These are phyloP conservation scores for Epichloe brachyelytri DNA, from an alignment of 2,329 filamentous ascomycete genomes.

Conservation along the genomic window DNA sequence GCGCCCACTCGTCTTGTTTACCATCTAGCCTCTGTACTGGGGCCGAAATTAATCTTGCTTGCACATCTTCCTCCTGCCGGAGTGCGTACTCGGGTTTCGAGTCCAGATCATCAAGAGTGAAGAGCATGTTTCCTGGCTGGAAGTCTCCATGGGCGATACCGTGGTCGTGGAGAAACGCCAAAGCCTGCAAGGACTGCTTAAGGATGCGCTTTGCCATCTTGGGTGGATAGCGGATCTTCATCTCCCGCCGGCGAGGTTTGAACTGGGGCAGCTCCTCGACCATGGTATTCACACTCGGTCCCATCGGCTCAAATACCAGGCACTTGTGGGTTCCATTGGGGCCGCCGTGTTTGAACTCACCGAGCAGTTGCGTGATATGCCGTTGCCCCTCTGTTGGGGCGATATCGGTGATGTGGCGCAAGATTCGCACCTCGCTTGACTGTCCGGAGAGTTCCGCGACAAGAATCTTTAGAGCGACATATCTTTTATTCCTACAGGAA, in stretches of 20 bases:
- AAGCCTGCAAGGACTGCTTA: conserved; percentile 23
- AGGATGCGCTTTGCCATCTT: conserved; percentile 27
- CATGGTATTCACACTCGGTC: conserved; percentile 22
- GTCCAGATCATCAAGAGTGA: conserved; percentile 17
- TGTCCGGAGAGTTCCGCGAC: conserved; percentile 8
- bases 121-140: conserved; percentile 25
- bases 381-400: conserved; percentile 6
- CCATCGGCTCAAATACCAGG: conserved; percentile 19
- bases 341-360: conserved; percentile 15
- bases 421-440: conserved; percentile 11
- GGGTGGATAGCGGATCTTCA: conserved; percentile 24
- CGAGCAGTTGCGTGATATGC: conserved; percentile 10
- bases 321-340: conserved; percentile 19
- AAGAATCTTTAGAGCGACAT: conserved; percentile 19
- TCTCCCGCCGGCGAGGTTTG: conserved; percentile 13
- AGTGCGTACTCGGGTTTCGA: conserved; percentile 12
- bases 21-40: conserved; percentile 17
- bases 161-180: conserved; percentile 25
- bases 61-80: conserved; percentile 13
- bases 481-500: conserved; percentile 5
- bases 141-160: conserved; percentile 28
- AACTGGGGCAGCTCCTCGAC: conserved; percentile 21
- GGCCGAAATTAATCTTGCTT: conserved; percentile 12
- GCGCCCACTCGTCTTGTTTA: conserved; percentile 17
- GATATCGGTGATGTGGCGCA: conserved; percentile 8